Base-by-base conservation (phyloP, 2,329 filamentous ascomycete genomes). In the Nannizzia gypsea region DNA sequence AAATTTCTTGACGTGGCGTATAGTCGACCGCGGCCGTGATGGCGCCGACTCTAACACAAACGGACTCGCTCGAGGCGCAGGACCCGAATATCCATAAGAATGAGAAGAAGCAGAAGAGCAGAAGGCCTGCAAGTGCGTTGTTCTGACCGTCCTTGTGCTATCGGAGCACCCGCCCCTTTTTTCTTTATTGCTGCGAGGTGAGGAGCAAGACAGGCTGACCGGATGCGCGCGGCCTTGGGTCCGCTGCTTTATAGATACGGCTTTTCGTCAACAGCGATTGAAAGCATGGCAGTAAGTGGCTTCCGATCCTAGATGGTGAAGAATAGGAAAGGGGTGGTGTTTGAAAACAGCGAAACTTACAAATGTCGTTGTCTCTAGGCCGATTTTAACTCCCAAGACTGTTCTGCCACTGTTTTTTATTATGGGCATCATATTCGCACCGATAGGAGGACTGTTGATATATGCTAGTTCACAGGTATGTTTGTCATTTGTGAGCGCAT, bases 201-300 rank as follows among this genome's bases (percentile, higher is more conserved):
- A 13, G 28, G 44, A 26, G 36, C 22, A 26, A 17, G 26, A 22
- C 26, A 22, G 42, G 56, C 56, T 58, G 56, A 46, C 40, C 38
- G 28, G 52, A 59, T 62, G 58, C 44, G 42, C 54, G 54, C 54
- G 54, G 54, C 54, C 54, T 38, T 34, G 44, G 17, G 40, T 11
- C 20, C 54, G 26, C 11, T 56, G 50, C 11, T 54, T 48, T 55
- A 60, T 70, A 95, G 90, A 97, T 77, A 97, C 92, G 62, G 93
- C 93, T 9, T 99, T 97, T 73, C 84, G 93, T 68, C 93, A 99
- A 73, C 93, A 99, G 76, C 86, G 93, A 71, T 77, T 99, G 74
- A 96, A 97, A 77, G 93, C 93, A 78, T 99, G 93, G 93, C 93
- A 99, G 87, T 95, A 80, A 76, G 90, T 83, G 46, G 54, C 59